phyloP scores from a whole-genome alignment of 768 basidiomycete species.

The Mycena kentingensis region DNA sequence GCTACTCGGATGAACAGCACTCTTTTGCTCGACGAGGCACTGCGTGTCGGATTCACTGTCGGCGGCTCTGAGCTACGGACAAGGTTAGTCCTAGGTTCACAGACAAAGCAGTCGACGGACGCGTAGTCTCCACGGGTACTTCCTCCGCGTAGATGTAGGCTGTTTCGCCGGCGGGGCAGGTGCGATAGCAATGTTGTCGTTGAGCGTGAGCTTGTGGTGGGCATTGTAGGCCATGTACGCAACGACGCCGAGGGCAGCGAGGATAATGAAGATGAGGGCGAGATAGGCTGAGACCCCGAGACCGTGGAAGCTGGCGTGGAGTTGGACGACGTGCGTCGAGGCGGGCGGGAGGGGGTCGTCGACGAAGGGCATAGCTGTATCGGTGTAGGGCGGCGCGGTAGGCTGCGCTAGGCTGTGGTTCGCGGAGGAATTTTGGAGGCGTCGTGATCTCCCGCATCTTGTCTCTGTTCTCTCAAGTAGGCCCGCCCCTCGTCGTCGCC shows the following conservation, averaged over 20 bases:
- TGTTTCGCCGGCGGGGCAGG: conserved; percentile 1
- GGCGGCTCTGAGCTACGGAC: neutral
- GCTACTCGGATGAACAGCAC: neutral
- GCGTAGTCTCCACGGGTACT: conserved; percentile 6
- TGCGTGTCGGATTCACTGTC: neutral
- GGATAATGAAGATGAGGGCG: conserved; percentile 11
- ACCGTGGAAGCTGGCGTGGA: conserved; percentile 4
- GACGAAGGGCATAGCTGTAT: conserved; percentile 15
- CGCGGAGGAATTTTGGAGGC: too few species aligned
- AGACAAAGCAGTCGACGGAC: neutral
- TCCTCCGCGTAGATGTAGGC: conserved; percentile 11
- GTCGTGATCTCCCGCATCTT: too few species aligned
- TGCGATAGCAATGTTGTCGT: neutral
- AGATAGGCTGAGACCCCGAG: conserved; percentile 13
- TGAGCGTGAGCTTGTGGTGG: conserved; percentile 8
- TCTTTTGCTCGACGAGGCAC: neutral
- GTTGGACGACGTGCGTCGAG: conserved; percentile 6
- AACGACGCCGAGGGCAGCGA: conserved; percentile 10
- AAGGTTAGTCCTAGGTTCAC: neutral
- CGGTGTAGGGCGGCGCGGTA: neutral
- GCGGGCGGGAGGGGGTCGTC: conserved; percentile 7
- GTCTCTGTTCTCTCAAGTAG: too few species aligned
- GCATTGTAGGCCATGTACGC: conserved; percentile 12
- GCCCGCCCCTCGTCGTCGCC: neutral
- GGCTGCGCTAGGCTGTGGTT: neutral